Base-by-base conservation (phyloP, 2,329 filamentous ascomycete species). In the Xylaria multiplex region DNA sequence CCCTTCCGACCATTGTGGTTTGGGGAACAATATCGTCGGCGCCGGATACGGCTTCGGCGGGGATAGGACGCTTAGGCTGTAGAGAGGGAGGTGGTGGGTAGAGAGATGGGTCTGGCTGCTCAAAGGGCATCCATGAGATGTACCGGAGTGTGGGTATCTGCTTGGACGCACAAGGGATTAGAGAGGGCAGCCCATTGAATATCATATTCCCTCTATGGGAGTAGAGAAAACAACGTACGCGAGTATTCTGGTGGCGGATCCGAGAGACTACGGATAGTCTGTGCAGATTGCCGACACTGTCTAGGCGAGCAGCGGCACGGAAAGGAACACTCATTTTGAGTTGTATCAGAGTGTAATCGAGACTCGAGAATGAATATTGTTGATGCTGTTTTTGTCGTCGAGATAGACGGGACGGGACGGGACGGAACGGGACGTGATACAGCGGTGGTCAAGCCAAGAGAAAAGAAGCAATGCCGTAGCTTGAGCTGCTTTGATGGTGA, bases 101-200 rank as follows among this genome's bases (percentile, higher is more conserved):
- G 43, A 76, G 64, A 0, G 70, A 58, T 9, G 73, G 70, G 54
- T 74, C 64, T 19, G 73, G 74, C 56, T 69, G 62, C 60, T 75
- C 73, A 55, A 70, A 76, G 6, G 72, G 65, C 30, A 76, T 71
- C 74, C 74, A 76, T 0, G 74, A 76, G 50, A 65, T 74, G 1
- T 49, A 50, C 14, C 70, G 70, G 3, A 2, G 40, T 7, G 22
- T 30, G 46, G 37, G 22, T 37, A 52, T 55, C 59, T 63, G 30
- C 8, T 53, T 8, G n/a, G 5, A 32, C 40, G 24, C 13, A 35
- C 13, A 16, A 35, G 37, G 30, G 40, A 66, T 65, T 67, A 62
- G 59, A 13, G 2, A 64, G 22, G 24, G 14, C 52, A 16, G 9
- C 7, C n/a, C 22, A 9, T 11, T 22, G 5, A 11, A 11, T 22